Evolutionary conservation across 2,329 filamentous ascomycete species (phyloP).

Genomic region (Cercospora janseana): DNA sequence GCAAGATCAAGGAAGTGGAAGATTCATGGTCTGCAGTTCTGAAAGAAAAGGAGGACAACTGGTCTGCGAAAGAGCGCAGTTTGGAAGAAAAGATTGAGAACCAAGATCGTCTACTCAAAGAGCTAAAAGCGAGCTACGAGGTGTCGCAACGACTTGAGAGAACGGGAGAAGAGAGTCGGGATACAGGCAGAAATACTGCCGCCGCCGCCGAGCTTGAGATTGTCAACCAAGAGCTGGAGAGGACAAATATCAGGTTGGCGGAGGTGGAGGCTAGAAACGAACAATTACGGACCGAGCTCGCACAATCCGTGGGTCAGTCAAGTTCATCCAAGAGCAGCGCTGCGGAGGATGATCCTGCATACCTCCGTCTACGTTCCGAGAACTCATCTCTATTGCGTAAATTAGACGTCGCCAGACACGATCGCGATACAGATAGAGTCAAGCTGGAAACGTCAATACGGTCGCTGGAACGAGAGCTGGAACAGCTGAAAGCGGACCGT

Average conservation of each 20-base stretch:
- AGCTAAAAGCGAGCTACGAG: constrained; percentile 96
- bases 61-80: constrained; percentile 87
- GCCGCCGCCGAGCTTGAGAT: constrained; percentile 91
- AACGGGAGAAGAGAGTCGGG: constrained; percentile 60
- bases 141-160: constrained; percentile 86
- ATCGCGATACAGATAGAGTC: constrained; percentile 77
- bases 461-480: constrained; percentile 74
- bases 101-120: constrained; percentile 86
- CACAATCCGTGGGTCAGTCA: constrained; percentile 76
- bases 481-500: constrained; percentile 73
- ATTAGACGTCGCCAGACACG: constrained; percentile 76
- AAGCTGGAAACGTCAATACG: constrained; percentile 73
- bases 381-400: constrained; percentile 90
- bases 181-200: constrained; percentile 60
- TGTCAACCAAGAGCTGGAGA: constrained; percentile 85
- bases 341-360: constrained; percentile 85
- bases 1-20: constrained; percentile 84
- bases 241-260: constrained; percentile 79
- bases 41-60: constrained; percentile 92
- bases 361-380: constrained; percentile 84
- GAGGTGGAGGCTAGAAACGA: constrained; percentile 94
- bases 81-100: constrained; percentile 92
- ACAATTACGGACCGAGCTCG: constrained; percentile 83
- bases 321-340: constrained; percentile 59
- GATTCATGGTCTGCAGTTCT: constrained; percentile 85